Percentiles rank a stretch among this genome's conserved stretches.
Conservation (phyloP, 495 filamentous ascomycete species). For the Lepidopterella palustris region DNA sequence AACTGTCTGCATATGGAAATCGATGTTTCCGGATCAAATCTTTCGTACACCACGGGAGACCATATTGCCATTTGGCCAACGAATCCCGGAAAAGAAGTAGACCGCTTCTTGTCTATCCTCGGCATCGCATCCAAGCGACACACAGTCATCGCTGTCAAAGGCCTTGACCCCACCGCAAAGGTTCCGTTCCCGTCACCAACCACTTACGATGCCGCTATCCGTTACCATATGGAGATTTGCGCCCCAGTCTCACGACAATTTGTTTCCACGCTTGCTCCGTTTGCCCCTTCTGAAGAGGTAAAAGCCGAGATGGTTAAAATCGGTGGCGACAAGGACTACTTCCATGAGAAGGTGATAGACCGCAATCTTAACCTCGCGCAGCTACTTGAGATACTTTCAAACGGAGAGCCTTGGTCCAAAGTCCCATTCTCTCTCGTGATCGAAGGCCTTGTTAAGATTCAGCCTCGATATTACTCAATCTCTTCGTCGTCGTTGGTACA, state of each 20-base stretch:
- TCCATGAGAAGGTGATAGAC: slow-evolving; percentile 77
- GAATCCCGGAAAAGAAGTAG: slow-evolving; percentile 87
- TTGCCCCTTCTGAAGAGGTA: slow-evolving; percentile 75
- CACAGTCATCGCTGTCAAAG: slow-evolving; percentile 82
- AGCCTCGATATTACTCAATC: slow-evolving; percentile 98
- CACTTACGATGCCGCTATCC: slow-evolving; percentile 87
- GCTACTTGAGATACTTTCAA: slow-evolving; percentile 66
- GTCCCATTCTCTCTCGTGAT: slow-evolving; percentile 94
- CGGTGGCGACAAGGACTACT: slow-evolving; percentile 92
- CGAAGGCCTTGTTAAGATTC: slow-evolving; percentile 88
- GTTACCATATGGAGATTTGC: slow-evolving; percentile 97
- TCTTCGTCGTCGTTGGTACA: slow-evolving; percentile 94
- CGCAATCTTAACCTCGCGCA: slow-evolving; percentile 88
- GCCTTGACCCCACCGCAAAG: slow-evolving; percentile 90
- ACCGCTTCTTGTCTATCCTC: slow-evolving; percentile 77
- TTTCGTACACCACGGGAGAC: slow-evolving; percentile 92
- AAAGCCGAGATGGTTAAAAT: slow-evolving; percentile 85
- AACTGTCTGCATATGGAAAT: slow-evolving; percentile 98
- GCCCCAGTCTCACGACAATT: slow-evolving; percentile 96
- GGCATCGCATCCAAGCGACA: slow-evolving; percentile 70
- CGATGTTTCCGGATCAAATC: slow-evolving; percentile 75
- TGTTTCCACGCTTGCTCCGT: slow-evolving; percentile 75
- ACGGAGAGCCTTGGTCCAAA: slow-evolving; percentile 64
- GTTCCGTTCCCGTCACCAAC: slow-evolving; percentile 97
- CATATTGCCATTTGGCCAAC: slow-evolving; percentile 98